Evolutionary conservation across 2,329 filamentous ascomycete genomes (phyloP), one percentile per base, ranked within the genome.

Genomic region (Aureobasidium uvarum): DNA sequence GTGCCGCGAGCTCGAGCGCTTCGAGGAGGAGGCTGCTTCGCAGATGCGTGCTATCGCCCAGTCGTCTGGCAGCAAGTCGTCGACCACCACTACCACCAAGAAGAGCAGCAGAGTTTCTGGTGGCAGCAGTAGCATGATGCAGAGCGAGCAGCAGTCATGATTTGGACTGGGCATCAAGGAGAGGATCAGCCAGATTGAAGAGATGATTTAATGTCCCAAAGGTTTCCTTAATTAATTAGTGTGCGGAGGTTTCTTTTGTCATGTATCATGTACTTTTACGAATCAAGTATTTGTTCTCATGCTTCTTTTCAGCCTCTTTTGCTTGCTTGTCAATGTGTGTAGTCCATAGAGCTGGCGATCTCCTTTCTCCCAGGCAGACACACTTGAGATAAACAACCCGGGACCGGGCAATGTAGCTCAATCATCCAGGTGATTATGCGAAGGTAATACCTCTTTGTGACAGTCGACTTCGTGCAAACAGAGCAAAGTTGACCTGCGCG

Each of bases 1-100:
- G 67, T 73, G 71, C 58, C 67, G 71, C 25, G 70, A 73, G 56
- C 65, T 72, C 51, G 71, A 72, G 66, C 64, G 67, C 23, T 71
- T 68, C 59, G 69, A 70, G 48, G 71, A 72, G 62, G 52, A 50
- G 5, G 41, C 62, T 48, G 46, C 51, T 2, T 52, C 62, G 10
- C 39, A 41, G 5, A 43, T 64, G 39, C 50, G 41, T 28, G 60
- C 33, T 13, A 23, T 28, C n/a, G 48, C 60, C 13, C 11, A 28
- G 10, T 43, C 60, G 2, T 64, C 60, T 16, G 50, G 60, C 5
- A 39, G 59, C 36, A 64, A 55, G 48, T 36, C 25, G 18, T 31
- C 36, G 16, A 64, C 48, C 14, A 54, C 48, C 39, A 62, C 59
- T 31, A 62, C 59, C 16, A 64, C 59, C 59, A 62, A 39, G 20